phyloP scores from a whole-genome alignment of 768 basidiomycete genomes.

The Neoboletus magnificus region DNA sequence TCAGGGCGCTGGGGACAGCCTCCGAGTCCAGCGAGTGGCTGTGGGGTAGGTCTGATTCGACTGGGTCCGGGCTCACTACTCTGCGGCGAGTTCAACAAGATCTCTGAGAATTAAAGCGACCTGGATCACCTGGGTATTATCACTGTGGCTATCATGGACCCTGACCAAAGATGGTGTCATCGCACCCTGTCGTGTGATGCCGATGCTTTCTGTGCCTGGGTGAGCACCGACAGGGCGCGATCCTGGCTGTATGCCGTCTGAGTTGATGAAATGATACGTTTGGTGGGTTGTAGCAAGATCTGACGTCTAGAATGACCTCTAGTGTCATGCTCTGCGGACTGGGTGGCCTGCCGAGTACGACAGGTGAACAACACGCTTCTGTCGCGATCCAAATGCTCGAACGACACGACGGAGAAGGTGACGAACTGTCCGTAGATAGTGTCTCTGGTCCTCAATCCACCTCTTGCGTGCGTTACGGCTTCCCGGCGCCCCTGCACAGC shows the following conservation, averaged over 20 bases:
- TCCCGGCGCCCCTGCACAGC: constrained; percentile 8
- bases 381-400: constrained; percentile 2
- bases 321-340: background rate
- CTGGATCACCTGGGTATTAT: constrained; percentile 8
- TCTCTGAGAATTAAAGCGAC: background rate
- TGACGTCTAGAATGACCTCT: constrained; percentile 4
- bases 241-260: background rate
- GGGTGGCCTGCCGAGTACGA: background rate
- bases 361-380: constrained; percentile 10
- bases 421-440: background rate
- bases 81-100: constrained; percentile 13
- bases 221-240: background rate
- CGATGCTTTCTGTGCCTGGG: background rate
- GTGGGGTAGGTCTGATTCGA: background rate
- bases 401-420: constrained; percentile 12
- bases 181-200: background rate
- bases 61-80: constrained; percentile 3
- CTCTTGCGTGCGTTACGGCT: constrained; percentile 3
- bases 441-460: constrained; percentile 16
- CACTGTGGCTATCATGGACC: background rate
- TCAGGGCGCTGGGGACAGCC: background rate
- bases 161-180: background rate
- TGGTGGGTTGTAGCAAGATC: background rate
- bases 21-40: background rate
- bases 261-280: background rate